Conservation (phyloP, 106 monocot species). For the Dendrobium nobile region DNA sequence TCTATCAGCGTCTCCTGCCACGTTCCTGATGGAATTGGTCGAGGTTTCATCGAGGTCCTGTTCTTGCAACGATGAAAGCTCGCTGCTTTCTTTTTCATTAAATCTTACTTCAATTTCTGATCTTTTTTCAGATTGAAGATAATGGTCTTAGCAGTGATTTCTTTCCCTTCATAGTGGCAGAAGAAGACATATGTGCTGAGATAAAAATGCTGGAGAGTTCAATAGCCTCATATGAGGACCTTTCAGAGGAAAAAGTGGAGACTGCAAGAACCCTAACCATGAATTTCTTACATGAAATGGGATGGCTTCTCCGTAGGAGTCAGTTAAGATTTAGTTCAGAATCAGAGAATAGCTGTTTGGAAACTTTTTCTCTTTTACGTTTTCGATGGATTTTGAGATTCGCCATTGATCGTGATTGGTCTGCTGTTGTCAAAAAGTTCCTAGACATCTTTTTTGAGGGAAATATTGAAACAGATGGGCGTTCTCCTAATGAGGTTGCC, state of each 20-base stretch:
- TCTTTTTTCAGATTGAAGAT: slow-evolving; percentile 61
- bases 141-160: slow-evolving; percentile 45
- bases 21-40: slow-evolving; percentile 50
- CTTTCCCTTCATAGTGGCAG: slow-evolving; percentile 89
- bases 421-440: slow-evolving; percentile 73
- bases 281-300: slow-evolving; percentile 72
- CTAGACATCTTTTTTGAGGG: slow-evolving; percentile 57
- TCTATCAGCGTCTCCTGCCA: slow-evolving; percentile 55
- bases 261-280: slow-evolving; percentile 29
- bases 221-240: slow-evolving; percentile 9
- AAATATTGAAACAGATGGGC: slow-evolving; percentile 21
- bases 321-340: slow-evolving; percentile 20
- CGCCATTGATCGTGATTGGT: slow-evolving; percentile 54
- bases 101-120: neutral
- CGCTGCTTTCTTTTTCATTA: neutral
- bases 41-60: slow-evolving; percentile 82
- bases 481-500: slow-evolving; percentile 35
- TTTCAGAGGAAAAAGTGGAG: slow-evolving; percentile 4
- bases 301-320: slow-evolving; percentile 70
- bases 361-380: slow-evolving; percentile 27
- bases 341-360: slow-evolving; percentile 2
- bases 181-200: slow-evolving; percentile 69
- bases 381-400: slow-evolving; percentile 59
- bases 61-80: neutral
- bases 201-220: slow-evolving; percentile 49